These are phyloP conservation scores for Hygrocybe coccinea DNA, from an alignment of 768 basidiomycete species.

Conservation along the genomic window DNA sequence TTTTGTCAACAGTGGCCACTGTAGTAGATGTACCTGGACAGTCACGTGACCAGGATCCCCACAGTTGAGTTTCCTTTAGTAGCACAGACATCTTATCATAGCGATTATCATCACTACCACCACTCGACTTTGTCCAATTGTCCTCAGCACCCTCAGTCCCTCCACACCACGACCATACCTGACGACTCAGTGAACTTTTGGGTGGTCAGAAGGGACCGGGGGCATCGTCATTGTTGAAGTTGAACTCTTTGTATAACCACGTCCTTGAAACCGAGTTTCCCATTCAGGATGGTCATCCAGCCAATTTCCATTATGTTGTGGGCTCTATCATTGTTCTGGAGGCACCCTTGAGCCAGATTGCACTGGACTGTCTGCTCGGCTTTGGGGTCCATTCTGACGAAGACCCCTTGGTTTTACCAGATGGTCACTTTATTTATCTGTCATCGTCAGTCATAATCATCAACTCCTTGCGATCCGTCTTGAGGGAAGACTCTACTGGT, in stretches of 20 bases:
- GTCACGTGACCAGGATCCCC: too few species aligned
- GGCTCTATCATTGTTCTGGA: background rate
- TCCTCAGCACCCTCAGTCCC: too few species aligned
- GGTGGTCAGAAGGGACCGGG: background rate
- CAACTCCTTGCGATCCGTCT: background rate
- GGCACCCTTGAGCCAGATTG: background rate
- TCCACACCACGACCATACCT: too few species aligned
- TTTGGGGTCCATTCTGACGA: background rate
- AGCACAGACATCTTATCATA: too few species aligned
- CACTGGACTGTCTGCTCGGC: conserved; percentile 1
- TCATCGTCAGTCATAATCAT: background rate
- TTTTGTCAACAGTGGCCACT: too few species aligned
- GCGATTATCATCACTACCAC: too few species aligned
- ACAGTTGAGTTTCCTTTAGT: too few species aligned
- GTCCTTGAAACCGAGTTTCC: conserved; percentile 1
- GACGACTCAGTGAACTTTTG: background rate
- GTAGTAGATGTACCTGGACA: too few species aligned
- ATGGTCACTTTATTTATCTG: background rate
- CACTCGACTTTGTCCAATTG: too few species aligned
- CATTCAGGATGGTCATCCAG: background rate
- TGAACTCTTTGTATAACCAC: conserved; percentile 3
- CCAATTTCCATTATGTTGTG: conserved; percentile 6
- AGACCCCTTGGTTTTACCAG: background rate
- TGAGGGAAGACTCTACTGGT: background rate
- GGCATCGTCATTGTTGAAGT: background rate